A percentile compares a stretch with the other conserved stretches of the same genome.
Conservation (phyloP, 2,329 filamentous ascomycete genomes). For the Cladophialophora carrionii region DNA sequence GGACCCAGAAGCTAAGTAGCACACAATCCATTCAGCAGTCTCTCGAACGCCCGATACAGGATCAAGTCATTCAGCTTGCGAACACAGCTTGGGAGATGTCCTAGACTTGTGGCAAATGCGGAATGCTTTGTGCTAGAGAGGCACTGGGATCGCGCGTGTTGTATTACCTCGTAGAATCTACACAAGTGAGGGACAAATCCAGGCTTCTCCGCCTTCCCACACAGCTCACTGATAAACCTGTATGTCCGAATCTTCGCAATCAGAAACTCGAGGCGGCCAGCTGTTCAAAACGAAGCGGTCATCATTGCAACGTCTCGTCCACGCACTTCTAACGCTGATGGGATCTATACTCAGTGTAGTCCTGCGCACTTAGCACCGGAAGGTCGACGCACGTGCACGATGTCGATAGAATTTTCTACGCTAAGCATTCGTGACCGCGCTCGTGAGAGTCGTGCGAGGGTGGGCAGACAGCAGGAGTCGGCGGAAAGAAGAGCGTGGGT, state of each 20-base stretch:
- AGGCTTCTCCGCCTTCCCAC: too few species aligned
- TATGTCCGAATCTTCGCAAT: too few species aligned
- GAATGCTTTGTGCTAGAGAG: not conserved
- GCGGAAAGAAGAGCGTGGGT: not conserved
- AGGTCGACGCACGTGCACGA: not conserved
- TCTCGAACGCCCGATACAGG: not conserved
- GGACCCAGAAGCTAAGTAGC: not conserved
- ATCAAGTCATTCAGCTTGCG: not conserved
- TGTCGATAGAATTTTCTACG: not conserved
- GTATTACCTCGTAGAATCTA: too few species aligned
- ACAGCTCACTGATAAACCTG: too few species aligned
- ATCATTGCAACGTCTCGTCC: too few species aligned
- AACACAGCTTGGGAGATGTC: not conserved
- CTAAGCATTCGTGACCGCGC: not conserved
- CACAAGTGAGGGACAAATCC: too few species aligned
- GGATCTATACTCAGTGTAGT: too few species aligned
- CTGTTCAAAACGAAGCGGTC: too few species aligned
- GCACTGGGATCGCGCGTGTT: not conserved
- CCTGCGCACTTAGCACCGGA: not conserved
- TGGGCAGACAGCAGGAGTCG: not conserved
- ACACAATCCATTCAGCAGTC: too few species aligned
- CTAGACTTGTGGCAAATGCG: not conserved
- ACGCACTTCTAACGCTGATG: too few species aligned
- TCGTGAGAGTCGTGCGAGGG: not conserved
- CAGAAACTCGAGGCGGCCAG: too few species aligned